phyloP scores from a whole-genome alignment of 1,284 basidiomycete genomes.

The Puccinia novopanici region DNA sequence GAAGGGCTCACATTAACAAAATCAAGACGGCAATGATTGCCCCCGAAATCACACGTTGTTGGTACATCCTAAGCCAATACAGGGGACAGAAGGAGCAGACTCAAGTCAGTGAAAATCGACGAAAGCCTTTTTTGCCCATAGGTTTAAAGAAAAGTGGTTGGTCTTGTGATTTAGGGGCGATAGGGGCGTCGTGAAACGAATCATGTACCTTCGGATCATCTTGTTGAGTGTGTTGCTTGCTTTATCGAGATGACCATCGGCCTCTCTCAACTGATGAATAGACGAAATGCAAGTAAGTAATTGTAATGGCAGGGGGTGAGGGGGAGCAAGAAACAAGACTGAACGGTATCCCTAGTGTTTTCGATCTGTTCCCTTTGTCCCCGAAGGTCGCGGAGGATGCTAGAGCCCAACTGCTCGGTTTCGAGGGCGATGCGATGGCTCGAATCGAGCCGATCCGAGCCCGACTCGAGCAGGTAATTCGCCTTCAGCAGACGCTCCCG shows the following conservation, averaged over 20 bases:
- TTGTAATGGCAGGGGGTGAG: not conserved
- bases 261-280: slow-evolving; percentile 65
- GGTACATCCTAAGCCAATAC: slow-evolving; percentile 56
- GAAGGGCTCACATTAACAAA: slow-evolving; percentile 54
- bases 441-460: slow-evolving; percentile 73
- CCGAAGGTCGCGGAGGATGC: slow-evolving; percentile 82
- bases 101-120: slow-evolving; percentile 7
- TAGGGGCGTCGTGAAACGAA: no score
- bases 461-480: slow-evolving; percentile 60
- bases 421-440: slow-evolving; percentile 92
- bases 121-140: not conserved
- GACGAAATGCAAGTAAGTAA: no score
- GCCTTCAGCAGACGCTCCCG: slow-evolving; percentile 60
- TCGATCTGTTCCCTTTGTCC: slow-evolving; percentile 93
- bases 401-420: slow-evolving; percentile 91
- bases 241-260: slow-evolving; percentile 65
- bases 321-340: slow-evolving; percentile 55
- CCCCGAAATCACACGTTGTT: slow-evolving; percentile 56
- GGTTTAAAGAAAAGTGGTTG: not conserved
- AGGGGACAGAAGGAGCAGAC: not conserved
- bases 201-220: slow-evolving; percentile 69
- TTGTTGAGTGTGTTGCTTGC: slow-evolving; percentile 66
- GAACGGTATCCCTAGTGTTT: slow-evolving; percentile 78
- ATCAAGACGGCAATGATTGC: slow-evolving; percentile 56
- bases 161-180: not conserved